These are phyloP conservation scores for Xerocomellus dryophilus DNA, from an alignment of 768 basidiomycete genomes.

Conservation along the genomic window DNA sequence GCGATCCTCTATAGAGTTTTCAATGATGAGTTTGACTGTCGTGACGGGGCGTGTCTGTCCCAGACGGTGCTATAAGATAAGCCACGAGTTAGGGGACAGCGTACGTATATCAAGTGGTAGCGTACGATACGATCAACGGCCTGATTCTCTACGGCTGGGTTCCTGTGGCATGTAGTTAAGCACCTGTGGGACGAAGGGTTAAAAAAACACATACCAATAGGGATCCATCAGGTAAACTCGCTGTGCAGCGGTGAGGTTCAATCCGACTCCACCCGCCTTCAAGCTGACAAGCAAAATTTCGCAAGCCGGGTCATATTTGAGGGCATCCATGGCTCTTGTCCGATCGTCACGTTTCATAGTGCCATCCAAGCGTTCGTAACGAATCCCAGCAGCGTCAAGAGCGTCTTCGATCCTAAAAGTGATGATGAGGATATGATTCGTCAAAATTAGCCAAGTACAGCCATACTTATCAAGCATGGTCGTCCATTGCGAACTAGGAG, in stretches of 20 bases:
- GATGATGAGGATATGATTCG: neutral
- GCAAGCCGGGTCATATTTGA: conserved; percentile 85
- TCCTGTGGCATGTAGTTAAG: conserved; percentile 49
- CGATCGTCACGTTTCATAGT: conserved; percentile 98
- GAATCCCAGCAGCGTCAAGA: conserved; percentile 75
- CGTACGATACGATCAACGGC: conserved; percentile 95
- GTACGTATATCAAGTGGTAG: conserved; percentile 12
- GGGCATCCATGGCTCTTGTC: conserved; percentile 84
- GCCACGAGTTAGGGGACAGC: neutral
- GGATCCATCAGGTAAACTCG: conserved; percentile 96
- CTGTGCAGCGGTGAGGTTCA: conserved; percentile 93
- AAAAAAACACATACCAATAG: conserved; percentile 62
- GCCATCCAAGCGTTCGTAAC: conserved; percentile 90
- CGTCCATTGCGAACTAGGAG: conserved; percentile 85
- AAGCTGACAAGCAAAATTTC: conserved; percentile 95
- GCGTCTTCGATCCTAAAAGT: conserved; percentile 81
- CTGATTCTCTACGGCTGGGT: conserved; percentile 96
- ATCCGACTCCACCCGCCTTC: conserved; percentile 94
- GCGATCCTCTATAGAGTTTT: conserved; percentile 89
- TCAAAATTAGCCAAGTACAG: neutral
- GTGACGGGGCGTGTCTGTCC: conserved; percentile 92
- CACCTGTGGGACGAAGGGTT: neutral
- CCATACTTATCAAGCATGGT: conserved; percentile 87
- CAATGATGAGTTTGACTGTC: conserved; percentile 90
- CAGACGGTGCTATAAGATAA: conserved; percentile 72